Evolutionary conservation across 176 grass and related monocot genomes (phyloP).

Genomic region (Phoenix dactylifera): DNA sequence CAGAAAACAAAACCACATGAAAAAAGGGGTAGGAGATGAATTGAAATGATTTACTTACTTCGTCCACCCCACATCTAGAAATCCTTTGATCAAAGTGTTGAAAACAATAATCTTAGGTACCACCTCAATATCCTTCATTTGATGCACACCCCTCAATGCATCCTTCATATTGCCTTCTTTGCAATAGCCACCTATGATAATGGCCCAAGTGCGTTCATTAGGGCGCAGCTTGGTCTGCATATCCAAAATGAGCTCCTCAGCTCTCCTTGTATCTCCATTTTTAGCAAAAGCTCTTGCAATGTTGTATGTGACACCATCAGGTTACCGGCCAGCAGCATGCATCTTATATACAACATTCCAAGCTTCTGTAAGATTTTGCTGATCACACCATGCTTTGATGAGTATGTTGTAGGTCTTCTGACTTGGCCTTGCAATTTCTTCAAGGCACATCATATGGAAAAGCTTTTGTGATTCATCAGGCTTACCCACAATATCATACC

Average conservation of each 20-base stretch:
- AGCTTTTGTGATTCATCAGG: slow-evolving; percentile 56
- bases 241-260: slow-evolving; percentile 62
- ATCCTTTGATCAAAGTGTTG: slow-evolving; percentile 88
- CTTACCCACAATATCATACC: slow-evolving; percentile 67
- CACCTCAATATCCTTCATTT: slow-evolving; percentile 61
- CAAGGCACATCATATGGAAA: slow-evolving; percentile 64
- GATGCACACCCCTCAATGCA: slow-evolving; percentile 64
- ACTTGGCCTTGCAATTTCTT: slow-evolving; percentile 30
- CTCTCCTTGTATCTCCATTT: slow-evolving; percentile 64
- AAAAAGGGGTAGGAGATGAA: background rate
- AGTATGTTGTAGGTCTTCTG: slow-evolving; percentile 82
- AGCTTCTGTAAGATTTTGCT: slow-evolving; percentile 49
- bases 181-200: slow-evolving; percentile 81
- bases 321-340: slow-evolving; percentile 32
- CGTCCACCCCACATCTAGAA: slow-evolving; percentile 61
- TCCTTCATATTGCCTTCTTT: slow-evolving; percentile 71
- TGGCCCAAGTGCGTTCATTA: slow-evolving; percentile 81
- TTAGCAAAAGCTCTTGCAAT: slow-evolving; percentile 76
- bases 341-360: slow-evolving; percentile 55
- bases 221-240: slow-evolving; percentile 58
- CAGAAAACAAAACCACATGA: too few species aligned
- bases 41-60: slow-evolving; percentile 36
- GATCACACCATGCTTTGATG: slow-evolving; percentile 89
- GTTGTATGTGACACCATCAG: slow-evolving; percentile 87
- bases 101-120: slow-evolving; percentile 68